Conservation (phyloP, 1,284 basidiomycete genomes). For the Apiotrichum laibachii region DNA sequence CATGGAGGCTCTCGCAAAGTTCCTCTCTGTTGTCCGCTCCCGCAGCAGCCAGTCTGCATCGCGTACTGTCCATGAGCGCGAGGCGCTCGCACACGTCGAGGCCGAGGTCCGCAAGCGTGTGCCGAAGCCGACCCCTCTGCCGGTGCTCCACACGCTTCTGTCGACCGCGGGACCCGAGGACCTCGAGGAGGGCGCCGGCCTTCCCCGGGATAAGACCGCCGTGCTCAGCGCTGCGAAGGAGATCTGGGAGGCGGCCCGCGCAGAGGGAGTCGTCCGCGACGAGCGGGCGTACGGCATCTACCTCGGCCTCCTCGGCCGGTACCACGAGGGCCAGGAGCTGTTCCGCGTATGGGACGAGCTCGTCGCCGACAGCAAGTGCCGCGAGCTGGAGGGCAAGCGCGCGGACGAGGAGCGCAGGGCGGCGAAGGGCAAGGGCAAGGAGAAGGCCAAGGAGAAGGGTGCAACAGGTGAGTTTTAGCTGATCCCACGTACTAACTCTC, state of each 20-base stretch:
- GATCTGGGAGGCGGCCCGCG: conserved; percentile 32
- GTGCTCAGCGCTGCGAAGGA: conserved; percentile 7
- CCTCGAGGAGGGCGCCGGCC: not conserved
- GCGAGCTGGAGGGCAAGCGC: conserved; percentile 20
- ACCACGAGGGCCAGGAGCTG: conserved; percentile 37
- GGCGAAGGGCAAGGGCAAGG: not conserved
- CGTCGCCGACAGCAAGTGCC: conserved; percentile 30
- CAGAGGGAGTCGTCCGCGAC: conserved; percentile 33
- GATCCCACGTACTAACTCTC: not conserved
- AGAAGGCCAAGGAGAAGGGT: not conserved
- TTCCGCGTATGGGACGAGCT: conserved; percentile 43
- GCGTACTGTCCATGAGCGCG: not conserved
- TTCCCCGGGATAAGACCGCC: conserved; percentile 6
- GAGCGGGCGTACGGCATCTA: conserved; percentile 46
- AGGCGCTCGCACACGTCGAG: conserved; percentile 3
- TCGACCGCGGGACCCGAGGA: conserved; percentile 2
- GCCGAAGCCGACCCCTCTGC: conserved; percentile 24
- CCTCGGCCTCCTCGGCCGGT: conserved; percentile 38
- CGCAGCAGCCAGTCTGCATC: conserved; percentile 2
- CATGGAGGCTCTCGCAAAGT: not conserved
- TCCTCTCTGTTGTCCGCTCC: conserved; percentile 5
- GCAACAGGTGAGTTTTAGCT: no score
- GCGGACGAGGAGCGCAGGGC: not conserved
- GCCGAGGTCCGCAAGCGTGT: conserved; percentile 9
- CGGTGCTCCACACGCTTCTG: conserved; percentile 17